Conservation (phyloP, 2,329 filamentous ascomycete genomes). For the Alternaria tenuissima region DNA sequence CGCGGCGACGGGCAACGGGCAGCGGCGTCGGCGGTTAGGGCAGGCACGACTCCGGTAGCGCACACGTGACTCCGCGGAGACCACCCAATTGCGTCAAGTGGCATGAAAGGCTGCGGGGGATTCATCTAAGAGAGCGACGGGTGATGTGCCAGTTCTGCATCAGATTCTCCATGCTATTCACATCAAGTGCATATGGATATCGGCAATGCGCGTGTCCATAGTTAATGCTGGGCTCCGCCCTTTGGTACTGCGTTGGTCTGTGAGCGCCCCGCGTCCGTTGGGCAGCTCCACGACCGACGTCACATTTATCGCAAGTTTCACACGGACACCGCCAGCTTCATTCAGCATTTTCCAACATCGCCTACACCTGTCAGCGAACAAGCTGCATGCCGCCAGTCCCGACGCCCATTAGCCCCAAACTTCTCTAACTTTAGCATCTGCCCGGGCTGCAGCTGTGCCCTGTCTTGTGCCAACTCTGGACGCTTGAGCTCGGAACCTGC, state of each 20-base stretch:
- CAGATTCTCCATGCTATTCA: background rate
- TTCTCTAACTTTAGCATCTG: constrained; percentile 19
- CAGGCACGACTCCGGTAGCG: constrained; percentile 23
- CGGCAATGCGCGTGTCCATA: background rate
- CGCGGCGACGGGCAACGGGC: constrained; percentile 3
- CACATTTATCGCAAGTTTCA: constrained; percentile 27
- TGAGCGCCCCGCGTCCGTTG: constrained; percentile 13
- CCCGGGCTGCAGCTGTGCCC: constrained; percentile 21
- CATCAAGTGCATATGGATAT: background rate
- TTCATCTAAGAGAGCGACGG: background rate
- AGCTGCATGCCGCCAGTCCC: constrained; percentile 28
- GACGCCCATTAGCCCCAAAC: constrained; percentile 14
- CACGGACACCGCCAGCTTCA: constrained; percentile 14
- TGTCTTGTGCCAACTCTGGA: constrained; percentile 19
- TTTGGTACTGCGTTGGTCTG: constrained; percentile 9
- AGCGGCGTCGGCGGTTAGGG: constrained; percentile 15
- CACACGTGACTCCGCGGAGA: constrained; percentile 22
- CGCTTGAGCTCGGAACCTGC: constrained; percentile 35
- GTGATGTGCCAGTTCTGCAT: background rate
- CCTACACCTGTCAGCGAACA: constrained; percentile 9
- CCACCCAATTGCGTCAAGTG: constrained; percentile 16
- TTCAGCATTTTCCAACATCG: constrained; percentile 8
- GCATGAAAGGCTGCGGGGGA: background rate
- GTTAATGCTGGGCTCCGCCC: constrained; percentile 1
- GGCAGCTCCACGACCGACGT: constrained; percentile 31